Percentiles rank a stretch among this genome's conserved stretches.
phyloP scores from a whole-genome alignment of 1,139 yeast genomes.

The Magnusiomyces starmeri region DNA sequence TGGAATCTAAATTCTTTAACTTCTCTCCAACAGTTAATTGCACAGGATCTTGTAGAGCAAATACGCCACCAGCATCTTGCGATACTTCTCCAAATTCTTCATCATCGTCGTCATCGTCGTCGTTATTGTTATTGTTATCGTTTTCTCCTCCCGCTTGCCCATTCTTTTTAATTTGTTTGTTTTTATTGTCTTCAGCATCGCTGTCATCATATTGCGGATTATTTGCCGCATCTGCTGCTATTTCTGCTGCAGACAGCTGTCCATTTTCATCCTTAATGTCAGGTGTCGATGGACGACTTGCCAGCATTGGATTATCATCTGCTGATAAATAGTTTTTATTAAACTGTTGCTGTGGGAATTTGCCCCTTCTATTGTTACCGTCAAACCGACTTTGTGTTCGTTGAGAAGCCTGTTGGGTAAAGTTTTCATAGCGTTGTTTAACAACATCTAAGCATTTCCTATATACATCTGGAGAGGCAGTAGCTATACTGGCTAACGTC shows the following conservation, averaged over 20 bases:
- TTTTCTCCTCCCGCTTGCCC: slow-evolving; percentile 2
- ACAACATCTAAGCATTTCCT: slow-evolving; percentile 65
- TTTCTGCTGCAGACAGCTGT: neutral
- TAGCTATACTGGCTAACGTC: slow-evolving; percentile 56
- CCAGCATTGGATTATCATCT: neutral
- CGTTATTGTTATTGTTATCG: slow-evolving; percentile 21
- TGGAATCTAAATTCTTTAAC: slow-evolving; percentile 23
- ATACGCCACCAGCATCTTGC: slow-evolving; percentile 34
- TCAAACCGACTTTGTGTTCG: neutral
- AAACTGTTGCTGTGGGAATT: neutral
- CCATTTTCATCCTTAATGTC: slow-evolving; percentile 7
- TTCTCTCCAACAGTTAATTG: slow-evolving; percentile 23
- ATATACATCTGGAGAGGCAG: slow-evolving; percentile 47
- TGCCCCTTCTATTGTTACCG: neutral
- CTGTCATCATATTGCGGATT: slow-evolving; percentile 17
- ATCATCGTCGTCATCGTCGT: slow-evolving; percentile 25
- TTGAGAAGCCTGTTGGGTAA: slow-evolving; percentile 29
- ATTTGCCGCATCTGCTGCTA: slow-evolving; percentile 26
- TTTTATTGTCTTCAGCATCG: slow-evolving; percentile 6
- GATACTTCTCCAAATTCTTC: slow-evolving; percentile 14
- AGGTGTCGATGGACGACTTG: slow-evolving; percentile 9
- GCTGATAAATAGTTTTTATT: neutral
- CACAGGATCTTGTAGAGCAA: slow-evolving; percentile 52
- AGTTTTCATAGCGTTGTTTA: slow-evolving; percentile 49
- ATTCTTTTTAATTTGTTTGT: slow-evolving; percentile 22